Evolutionary conservation across 768 basidiomycete genomes (phyloP).

Genomic region (Suillus alpinus): DNA sequence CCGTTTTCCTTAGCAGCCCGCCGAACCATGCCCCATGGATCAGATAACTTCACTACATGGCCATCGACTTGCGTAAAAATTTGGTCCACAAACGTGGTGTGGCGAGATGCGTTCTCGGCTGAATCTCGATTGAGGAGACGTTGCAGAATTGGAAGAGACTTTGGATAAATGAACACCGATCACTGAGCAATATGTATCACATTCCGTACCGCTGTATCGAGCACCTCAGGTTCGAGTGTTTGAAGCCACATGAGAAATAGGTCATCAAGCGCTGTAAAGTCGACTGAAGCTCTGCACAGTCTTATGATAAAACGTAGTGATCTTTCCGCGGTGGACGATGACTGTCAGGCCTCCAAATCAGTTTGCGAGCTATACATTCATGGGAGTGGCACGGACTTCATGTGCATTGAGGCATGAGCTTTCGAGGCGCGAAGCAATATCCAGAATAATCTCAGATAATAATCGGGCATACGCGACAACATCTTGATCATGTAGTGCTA

Average conservation of each 20-base stretch:
- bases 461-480: conserved; percentile 47
- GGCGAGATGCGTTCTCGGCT: conserved; percentile 39
- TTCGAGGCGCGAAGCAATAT: conserved; percentile 32
- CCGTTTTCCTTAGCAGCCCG: conserved; percentile 43
- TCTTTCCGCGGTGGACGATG: conserved; percentile 32
- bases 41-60: conserved; percentile 28
- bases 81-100: conserved; percentile 35
- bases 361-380: background rate
- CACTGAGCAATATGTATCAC: background rate
- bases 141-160: conserved; percentile 54
- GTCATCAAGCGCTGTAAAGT: conserved; percentile 57
- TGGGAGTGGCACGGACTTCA: background rate
- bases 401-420: background rate
- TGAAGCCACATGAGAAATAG: conserved; percentile 62
- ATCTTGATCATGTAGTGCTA: conserved; percentile 65
- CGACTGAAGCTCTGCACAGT: conserved; percentile 48
- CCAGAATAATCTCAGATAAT: conserved; percentile 52
- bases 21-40: conserved; percentile 56
- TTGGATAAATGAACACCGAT: conserved; percentile 1
- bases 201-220: conserved; percentile 39
- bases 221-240: conserved; percentile 32
- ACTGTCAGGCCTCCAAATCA: background rate
- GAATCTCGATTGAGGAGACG: conserved; percentile 56
- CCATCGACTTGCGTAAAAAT: conserved; percentile 28
- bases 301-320: conserved; percentile 52